Evolutionary conservation across 1,284 basidiomycete species (phyloP).

Genomic region (Blastosporella zonata): DNA sequence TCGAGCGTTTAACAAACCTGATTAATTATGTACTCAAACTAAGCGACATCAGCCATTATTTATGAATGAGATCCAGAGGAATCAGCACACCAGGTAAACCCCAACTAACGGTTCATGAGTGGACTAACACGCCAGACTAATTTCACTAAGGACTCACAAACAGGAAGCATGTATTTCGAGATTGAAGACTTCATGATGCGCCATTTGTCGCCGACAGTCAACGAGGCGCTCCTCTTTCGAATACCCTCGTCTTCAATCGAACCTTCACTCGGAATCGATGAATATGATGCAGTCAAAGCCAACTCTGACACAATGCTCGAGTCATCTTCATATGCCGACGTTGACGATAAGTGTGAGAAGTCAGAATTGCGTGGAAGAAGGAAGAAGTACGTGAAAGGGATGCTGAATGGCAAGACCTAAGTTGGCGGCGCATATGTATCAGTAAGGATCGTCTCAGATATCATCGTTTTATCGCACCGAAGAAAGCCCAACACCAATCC

Average conservation of each 20-base stretch:
- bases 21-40: slow-evolving; percentile 91
- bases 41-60: slow-evolving; percentile 17
- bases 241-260: slow-evolving; percentile 36
- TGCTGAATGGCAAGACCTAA: slow-evolving; percentile 76
- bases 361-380: slow-evolving; percentile 62
- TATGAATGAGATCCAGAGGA: not conserved
- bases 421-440: not conserved
- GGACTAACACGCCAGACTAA: not conserved
- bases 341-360: slow-evolving; percentile 36
- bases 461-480: slow-evolving; percentile 40
- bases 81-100: slow-evolving; percentile 64
- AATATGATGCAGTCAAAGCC: slow-evolving; percentile 44
- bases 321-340: slow-evolving; percentile 37
- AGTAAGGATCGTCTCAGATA: not conserved
- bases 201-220: slow-evolving; percentile 72
- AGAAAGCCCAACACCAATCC: slow-evolving; percentile 80
- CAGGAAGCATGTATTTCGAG: slow-evolving; percentile 74
- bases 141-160: slow-evolving; percentile 53
- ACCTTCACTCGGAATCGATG: slow-evolving; percentile 48
- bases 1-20: slow-evolving; percentile 38
- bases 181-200: slow-evolving; percentile 71
- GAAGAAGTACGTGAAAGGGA: slow-evolving; percentile 72
- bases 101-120: slow-evolving; percentile 45
- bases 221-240: slow-evolving; percentile 39
- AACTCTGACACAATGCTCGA: slow-evolving; percentile 29